Percentiles rank a stretch among this genome's conserved stretches.
Evolutionary conservation across 2,329 filamentous ascomycete genomes (phyloP).

Genomic region (Grosmannia serpens): DNA sequence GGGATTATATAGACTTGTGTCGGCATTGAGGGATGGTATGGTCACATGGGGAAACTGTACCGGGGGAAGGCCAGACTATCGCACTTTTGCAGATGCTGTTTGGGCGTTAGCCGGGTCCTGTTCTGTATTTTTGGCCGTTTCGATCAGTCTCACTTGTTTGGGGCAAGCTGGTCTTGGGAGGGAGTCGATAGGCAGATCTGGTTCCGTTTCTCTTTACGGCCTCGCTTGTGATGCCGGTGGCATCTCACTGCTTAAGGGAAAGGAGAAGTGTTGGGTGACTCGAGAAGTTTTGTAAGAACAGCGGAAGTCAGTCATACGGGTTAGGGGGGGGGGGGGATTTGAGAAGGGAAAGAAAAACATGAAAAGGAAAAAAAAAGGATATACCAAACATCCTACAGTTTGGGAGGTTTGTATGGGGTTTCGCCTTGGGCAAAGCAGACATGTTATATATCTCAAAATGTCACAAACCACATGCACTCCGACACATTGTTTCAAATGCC

Average conservation of each 20-base stretch:
- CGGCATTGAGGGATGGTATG: not conserved
- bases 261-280: not conserved
- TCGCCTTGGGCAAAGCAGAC: constrained; percentile 2
- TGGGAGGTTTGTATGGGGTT: not conserved
- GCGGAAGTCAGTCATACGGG: not conserved
- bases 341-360: not conserved
- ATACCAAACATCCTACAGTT: not conserved
- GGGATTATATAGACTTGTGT: not conserved
- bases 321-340: not conserved
- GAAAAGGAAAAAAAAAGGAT: not conserved
- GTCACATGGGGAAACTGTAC: not conserved
- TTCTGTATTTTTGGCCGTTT: not conserved
- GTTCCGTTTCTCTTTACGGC: not conserved
- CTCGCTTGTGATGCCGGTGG: not conserved
- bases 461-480: not conserved
- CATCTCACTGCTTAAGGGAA: not conserved
- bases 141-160: not conserved
- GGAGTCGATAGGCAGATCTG: not conserved
- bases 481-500: not conserved
- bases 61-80: not conserved
- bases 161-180: not conserved
- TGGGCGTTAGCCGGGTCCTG: not conserved
- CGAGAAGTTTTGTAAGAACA: not conserved
- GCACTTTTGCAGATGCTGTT: not conserved
- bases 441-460: not conserved